These are phyloP conservation scores for Cutaneotrichosporon sp. DNA, from an alignment of 1,284 basidiomycete genomes.

Conservation along the genomic window DNA sequence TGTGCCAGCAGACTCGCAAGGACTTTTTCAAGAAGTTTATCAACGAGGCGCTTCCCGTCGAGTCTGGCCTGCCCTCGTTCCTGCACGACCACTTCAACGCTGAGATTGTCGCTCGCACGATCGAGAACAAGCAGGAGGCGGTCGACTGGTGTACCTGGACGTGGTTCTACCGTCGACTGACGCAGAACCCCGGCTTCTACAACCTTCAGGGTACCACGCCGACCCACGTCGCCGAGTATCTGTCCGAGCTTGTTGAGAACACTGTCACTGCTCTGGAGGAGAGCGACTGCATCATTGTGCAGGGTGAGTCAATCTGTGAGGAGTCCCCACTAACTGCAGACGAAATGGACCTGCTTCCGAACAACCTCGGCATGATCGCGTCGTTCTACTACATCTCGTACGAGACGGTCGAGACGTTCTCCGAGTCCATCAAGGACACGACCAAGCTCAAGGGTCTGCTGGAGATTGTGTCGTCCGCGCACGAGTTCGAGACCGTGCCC, in stretches of 20 bases:
- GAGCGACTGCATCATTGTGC: constrained; percentile 91
- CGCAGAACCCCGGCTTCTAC: constrained; percentile 82
- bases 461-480: constrained; percentile 91
- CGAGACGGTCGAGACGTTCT: constrained; percentile 94
- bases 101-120: constrained; percentile 96
- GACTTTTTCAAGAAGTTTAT: constrained; percentile 99
- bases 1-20: constrained; percentile 94
- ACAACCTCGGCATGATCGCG: constrained; percentile 95
- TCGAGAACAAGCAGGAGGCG: constrained; percentile 94
- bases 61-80: constrained; percentile 81
- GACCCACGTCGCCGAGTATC: constrained; percentile 84
- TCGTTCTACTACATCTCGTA: constrained; percentile 65
- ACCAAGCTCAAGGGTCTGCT: constrained; percentile 97
- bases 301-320: constrained; percentile 51
- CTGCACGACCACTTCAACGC: constrained; percentile 97
- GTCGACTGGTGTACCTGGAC: constrained; percentile 60
- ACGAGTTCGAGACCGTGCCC: constrained; percentile 91
- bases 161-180: constrained; percentile 87
- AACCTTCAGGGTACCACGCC: constrained; percentile 90
- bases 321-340: constrained; percentile 52
- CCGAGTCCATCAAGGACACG: constrained; percentile 85
- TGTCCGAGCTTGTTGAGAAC: constrained; percentile 92
- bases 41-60: constrained; percentile 93
- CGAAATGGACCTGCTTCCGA: constrained; percentile 84
- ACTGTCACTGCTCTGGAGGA: constrained; percentile 86